Conservation (phyloP, 495 filamentous ascomycete species). For the Immersiella caudata region DNA sequence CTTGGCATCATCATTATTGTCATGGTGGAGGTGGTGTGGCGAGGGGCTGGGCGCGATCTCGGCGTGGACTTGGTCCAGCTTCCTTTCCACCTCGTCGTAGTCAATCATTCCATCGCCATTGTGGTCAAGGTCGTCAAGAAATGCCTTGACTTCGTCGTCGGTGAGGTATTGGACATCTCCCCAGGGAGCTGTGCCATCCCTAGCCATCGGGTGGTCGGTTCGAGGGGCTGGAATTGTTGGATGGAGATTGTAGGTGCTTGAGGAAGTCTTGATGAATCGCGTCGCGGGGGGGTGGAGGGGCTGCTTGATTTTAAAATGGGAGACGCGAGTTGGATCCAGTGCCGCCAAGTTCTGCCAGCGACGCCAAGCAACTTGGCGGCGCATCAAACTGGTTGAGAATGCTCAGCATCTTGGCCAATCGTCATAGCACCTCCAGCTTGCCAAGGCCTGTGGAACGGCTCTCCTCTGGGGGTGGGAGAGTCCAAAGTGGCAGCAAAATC, state of each 20-base stretch:
- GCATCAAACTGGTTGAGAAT: conserved; percentile 11
- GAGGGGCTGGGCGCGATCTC: conserved; percentile 38
- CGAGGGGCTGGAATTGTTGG: neutral
- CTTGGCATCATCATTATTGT: conserved; percentile 14
- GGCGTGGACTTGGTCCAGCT: conserved; percentile 41
- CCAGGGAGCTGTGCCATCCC: conserved; percentile 11
- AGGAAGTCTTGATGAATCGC: neutral
- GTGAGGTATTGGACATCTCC: conserved; percentile 27
- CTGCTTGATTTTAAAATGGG: neutral
- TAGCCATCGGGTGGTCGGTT: neutral
- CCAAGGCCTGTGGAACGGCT: no score
- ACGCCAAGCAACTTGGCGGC: conserved; percentile 9
- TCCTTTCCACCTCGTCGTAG: conserved; percentile 41
- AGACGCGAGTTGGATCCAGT: neutral
- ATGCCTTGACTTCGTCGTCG: conserved; percentile 24
- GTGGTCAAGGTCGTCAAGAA: conserved; percentile 44
- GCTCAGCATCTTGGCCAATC: conserved; percentile 15
- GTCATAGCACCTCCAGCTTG: neutral
- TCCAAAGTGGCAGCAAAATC: no score
- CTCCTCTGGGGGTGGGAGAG: no score
- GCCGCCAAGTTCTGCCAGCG: conserved; percentile 9
- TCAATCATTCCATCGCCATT: conserved; percentile 42
- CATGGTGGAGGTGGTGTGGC: conserved; percentile 32
- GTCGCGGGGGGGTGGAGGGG: neutral
- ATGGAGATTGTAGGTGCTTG: neutral